A percentile compares a stretch with the other conserved stretches of the same genome.
These are phyloP conservation scores for Pseudocercospora musae DNA, from an alignment of 2,329 filamentous ascomycete genomes.

Conservation along the genomic window DNA sequence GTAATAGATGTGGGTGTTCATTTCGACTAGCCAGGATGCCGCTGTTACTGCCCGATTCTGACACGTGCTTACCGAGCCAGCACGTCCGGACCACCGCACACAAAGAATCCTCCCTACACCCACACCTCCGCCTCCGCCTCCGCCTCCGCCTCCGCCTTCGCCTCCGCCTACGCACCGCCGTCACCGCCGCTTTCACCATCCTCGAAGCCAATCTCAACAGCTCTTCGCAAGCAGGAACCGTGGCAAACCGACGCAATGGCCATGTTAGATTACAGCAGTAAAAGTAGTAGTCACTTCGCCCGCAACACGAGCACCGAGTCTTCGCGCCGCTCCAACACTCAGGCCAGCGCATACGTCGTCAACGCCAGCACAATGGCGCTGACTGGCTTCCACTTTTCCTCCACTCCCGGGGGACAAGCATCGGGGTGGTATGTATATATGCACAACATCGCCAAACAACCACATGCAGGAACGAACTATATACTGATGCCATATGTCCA, in stretches of 20 bases:
- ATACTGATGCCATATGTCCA: slow-evolving; percentile 51
- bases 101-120: neutral
- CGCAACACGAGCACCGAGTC: slow-evolving; percentile 53
- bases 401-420: slow-evolving; percentile 77
- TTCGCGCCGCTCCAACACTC: slow-evolving; percentile 68
- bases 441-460: neutral
- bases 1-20: too few relatives aligned
- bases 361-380: slow-evolving; percentile 65
- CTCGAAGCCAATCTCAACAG: slow-evolving; percentile 3
- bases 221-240: slow-evolving; percentile 35
- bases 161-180: slow-evolving; percentile 4
- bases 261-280: slow-evolving; percentile 61
- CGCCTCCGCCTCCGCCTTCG: too few relatives aligned
- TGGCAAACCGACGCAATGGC: slow-evolving; percentile 60
- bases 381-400: slow-evolving; percentile 90
- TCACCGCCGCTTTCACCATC: neutral
- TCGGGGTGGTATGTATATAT: slow-evolving; percentile 29
- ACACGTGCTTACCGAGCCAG: neutral
- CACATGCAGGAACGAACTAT: neutral
- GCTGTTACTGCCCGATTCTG: neutral
- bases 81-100: neutral
- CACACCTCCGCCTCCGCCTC: neutral
- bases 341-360: slow-evolving; percentile 89
- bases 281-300: slow-evolving; percentile 63
- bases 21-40: neutral